Evolutionary conservation across 768 basidiomycete genomes (phyloP).

Genomic region (Leccinum incarnatum): DNA sequence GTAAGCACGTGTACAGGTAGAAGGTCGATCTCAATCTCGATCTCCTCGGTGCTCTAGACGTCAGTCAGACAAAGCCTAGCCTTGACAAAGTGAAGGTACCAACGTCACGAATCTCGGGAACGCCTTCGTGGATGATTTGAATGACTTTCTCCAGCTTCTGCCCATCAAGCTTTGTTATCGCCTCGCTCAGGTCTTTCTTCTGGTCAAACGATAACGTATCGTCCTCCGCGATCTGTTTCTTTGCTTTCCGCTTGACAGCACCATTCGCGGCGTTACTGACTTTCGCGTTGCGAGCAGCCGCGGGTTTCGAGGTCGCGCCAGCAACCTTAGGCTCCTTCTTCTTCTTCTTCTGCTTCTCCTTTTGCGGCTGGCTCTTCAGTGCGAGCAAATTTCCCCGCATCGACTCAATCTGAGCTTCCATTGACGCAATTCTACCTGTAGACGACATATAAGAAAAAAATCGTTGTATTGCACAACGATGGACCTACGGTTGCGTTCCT

Average conservation of each 20-base stretch:
- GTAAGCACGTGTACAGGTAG: constrained; percentile 84
- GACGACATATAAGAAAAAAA: constrained; percentile 11
- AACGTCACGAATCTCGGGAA: constrained; percentile 92
- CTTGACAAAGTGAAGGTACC: constrained; percentile 34
- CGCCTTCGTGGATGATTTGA: constrained; percentile 90
- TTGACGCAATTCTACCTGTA: constrained; percentile 68
- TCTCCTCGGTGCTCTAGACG: constrained; percentile 88
- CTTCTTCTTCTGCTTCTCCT: constrained; percentile 67
- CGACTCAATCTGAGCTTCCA: constrained; percentile 80
- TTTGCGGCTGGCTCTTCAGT: constrained; percentile 53
- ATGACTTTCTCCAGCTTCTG: constrained; percentile 86
- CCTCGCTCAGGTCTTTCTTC: constrained; percentile 97
- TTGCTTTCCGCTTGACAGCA: constrained; percentile 55
- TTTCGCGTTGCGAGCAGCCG: constrained; percentile 48
- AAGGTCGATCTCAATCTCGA: constrained; percentile 95
- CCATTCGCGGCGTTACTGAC: constrained; percentile 35
- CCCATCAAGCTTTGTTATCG: constrained; percentile 84
- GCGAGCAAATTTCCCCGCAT: constrained; percentile 69
- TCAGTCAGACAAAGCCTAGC: constrained; percentile 11
- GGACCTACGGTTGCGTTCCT: constrained; percentile 63
- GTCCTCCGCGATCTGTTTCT: constrained; percentile 70
- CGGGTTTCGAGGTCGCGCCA: constrained; percentile 63
- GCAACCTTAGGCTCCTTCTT: constrained; percentile 57
- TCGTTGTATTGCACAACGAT: not conserved
- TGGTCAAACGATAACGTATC: constrained; percentile 91